Evolutionary conservation across 2,329 filamentous ascomycete species (phyloP), one percentile per base, ranked within the genome.

Genomic region (Monosporascus sp.): DNA sequence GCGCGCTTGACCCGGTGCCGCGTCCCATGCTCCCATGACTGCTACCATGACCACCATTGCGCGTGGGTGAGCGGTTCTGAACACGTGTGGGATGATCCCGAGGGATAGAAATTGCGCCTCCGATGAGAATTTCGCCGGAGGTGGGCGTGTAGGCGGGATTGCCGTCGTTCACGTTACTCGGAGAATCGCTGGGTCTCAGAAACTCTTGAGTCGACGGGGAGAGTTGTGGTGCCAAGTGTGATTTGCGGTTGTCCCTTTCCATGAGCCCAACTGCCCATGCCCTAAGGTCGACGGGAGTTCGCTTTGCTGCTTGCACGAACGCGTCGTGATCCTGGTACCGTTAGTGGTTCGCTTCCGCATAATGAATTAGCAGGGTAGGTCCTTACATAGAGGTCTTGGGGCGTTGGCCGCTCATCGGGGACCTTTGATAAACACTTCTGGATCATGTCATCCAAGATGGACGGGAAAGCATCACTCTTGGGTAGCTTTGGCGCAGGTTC

Each of bases 391-490:
- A 99, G 85, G 63, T 97, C 91, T 64, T 93, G 87, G 8, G 94
- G 94, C 5, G 94, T 97, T 50, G 93, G 94, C 50, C 94, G 85
- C 66, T 90, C 84, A 55, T 92, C 89, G 0, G 94, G 89, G 57
- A 89, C 85, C 76, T 99, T 99, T 70, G 87, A 86, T 60, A 99
- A 76, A 73, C 94, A 99, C 71, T 95, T 96, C 60, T 94, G 91
- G 54, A 97, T 93, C 84, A 97, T 96, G 60, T 97, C 91, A 64
- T 97, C 93, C 47, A 99, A 74, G 59, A 97, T 97, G 28, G 85
- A 83, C 1, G 94, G 94, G 78, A 99, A 99, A 2, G 94, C 94
- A 68, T 97, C 94, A 67, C 92, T 97, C 82, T 97, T 96, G 43
- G 94, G 94, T 50, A 99, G 80, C 68, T 84, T 92, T 1, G 94